Conservation (phyloP, 257 asterid species). For the Fraxinus anomala region DNA sequence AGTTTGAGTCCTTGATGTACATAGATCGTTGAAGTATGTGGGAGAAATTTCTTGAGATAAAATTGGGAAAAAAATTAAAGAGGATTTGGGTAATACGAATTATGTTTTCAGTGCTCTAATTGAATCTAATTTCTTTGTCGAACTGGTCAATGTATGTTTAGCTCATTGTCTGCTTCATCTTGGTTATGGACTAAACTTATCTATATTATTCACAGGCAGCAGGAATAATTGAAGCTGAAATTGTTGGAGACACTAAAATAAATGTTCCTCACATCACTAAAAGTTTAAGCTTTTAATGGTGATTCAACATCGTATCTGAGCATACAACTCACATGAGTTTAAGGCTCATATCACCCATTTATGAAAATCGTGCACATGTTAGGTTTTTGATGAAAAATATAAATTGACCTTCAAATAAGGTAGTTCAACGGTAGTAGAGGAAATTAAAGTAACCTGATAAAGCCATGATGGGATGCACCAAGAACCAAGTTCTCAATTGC, state of each 20-base stretch:
- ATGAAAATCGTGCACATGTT: neutral
- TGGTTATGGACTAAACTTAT: neutral
- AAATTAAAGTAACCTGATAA: slow-evolving; percentile 39
- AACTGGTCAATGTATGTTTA: neutral
- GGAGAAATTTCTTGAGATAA: neutral
- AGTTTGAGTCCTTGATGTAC: neutral
- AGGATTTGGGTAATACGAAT: too few relatives aligned
- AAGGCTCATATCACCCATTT: neutral
- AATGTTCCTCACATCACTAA: neutral
- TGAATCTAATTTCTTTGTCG: neutral
- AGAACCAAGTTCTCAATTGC: slow-evolving; percentile 64
- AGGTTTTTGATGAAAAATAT: neutral
- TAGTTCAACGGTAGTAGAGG: neutral
- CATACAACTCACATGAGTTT: neutral
- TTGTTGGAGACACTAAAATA: neutral
- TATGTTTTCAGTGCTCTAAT: neutral
- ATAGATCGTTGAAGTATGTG: neutral
- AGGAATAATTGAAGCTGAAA: neutral
- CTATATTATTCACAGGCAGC: neutral
- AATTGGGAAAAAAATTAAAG: too few relatives aligned
- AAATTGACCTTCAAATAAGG: neutral
- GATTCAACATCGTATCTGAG: too few relatives aligned
- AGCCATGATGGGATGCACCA: slow-evolving; percentile 65
- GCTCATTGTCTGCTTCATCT: neutral
- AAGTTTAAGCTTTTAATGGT: neutral